A percentile compares a stretch with the other conserved stretches of the same genome.
phyloP scores from a whole-genome alignment of 805 yeast genomes.

The Cyberlindnera americana region DNA sequence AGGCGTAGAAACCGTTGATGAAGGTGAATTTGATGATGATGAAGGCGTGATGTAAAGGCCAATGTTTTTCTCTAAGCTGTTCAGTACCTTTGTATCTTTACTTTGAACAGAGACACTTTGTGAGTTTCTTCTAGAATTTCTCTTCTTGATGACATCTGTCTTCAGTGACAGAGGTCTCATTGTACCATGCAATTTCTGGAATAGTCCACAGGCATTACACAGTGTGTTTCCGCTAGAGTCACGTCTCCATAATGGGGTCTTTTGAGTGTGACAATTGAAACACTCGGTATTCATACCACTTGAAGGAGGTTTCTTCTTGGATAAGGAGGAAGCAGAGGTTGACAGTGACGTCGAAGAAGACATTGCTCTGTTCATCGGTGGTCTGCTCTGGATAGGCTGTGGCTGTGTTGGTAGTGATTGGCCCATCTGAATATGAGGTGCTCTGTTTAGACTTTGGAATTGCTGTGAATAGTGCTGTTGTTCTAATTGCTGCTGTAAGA shows the following conservation, averaged over 20 bases:
- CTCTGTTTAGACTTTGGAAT: background rate
- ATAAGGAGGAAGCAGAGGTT: conserved; percentile 19
- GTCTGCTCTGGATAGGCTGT: conserved; percentile 3
- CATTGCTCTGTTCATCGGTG: background rate
- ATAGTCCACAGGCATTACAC: conserved; percentile 94
- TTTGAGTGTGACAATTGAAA: conserved; percentile 82
- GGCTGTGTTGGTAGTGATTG: conserved; percentile 16
- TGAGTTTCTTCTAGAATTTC: conserved; percentile 37
- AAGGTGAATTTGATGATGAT: conserved; percentile 23
- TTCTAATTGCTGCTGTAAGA: conserved; percentile 14
- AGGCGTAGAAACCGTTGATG: conserved; percentile 12
- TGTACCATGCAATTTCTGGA: conserved; percentile 86
- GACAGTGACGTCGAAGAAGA: conserved; percentile 20
- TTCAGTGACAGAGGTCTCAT: conserved; percentile 86
- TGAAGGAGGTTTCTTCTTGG: conserved; percentile 25
- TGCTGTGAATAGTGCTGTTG: conserved; percentile 8
- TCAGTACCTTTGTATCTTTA: conserved; percentile 16
- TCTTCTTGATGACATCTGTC: conserved; percentile 86
- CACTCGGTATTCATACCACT: conserved; percentile 42
- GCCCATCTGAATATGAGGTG: conserved; percentile 6
- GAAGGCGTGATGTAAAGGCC: conserved; percentile 23
- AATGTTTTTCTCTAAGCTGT: conserved; percentile 23
- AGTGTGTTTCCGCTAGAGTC: conserved; percentile 86
- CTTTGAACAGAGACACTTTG: conserved; percentile 10
- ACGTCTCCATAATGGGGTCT: conserved; percentile 93